Evolutionary conservation across 1,139 yeast species (phyloP).

Genomic region (Pneumocystis carinii): DNA sequence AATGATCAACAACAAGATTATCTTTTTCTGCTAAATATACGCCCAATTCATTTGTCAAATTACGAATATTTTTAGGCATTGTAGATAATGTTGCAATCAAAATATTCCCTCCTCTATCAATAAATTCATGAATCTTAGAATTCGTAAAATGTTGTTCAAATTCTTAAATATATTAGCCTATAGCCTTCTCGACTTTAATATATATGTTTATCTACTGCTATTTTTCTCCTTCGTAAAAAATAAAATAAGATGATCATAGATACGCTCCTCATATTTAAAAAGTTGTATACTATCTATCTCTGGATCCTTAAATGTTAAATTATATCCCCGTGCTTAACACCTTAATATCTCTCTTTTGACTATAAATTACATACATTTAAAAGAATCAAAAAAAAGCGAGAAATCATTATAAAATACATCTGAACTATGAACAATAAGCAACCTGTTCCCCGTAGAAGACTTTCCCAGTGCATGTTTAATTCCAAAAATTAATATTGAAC

Average conservation of each 20-base stretch:
- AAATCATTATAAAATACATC: constrained; percentile 22
- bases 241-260: constrained; percentile 40
- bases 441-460: constrained; percentile 16
- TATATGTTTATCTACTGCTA: background rate
- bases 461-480: background rate
- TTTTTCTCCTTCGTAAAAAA: constrained; percentile 29
- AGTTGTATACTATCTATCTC: constrained; percentile 26
- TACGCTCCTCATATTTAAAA: constrained; percentile 30
- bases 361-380: constrained; percentile 14
- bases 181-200: constrained; percentile 4
- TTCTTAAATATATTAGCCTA: constrained; percentile 8
- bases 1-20: constrained; percentile 53
- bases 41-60: constrained; percentile 65
- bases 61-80: constrained; percentile 52
- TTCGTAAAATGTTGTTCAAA: constrained; percentile 33
- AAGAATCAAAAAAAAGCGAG: constrained; percentile 22
- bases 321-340: constrained; percentile 21
- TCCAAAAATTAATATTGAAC: background rate
- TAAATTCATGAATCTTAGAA: constrained; percentile 36
- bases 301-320: constrained; percentile 20
- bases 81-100: constrained; percentile 42
- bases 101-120: constrained; percentile 59
- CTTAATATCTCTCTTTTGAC: background rate
- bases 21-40: constrained; percentile 72
- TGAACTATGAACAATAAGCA: constrained; percentile 28